Base-by-base conservation (phyloP, 2,329 filamentous ascomycete genomes). In the Tolypocladium tropicale region DNA sequence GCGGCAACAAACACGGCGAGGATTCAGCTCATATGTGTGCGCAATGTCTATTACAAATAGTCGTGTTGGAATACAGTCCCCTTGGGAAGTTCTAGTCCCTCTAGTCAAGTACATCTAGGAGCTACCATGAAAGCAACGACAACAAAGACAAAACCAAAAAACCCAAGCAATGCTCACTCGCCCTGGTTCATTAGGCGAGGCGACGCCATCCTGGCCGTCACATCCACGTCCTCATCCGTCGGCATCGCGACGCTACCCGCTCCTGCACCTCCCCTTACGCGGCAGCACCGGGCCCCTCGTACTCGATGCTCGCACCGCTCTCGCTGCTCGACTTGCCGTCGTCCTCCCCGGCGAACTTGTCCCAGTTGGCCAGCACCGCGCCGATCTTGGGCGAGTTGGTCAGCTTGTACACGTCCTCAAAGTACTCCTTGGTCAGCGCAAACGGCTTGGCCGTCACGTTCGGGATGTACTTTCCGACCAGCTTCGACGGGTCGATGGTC, bases 381-480 rank as follows among this genome's bases (percentile, higher is more conserved):
- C 85, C 87, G 68, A 92, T 91, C 73, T 86, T 82, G 62, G 83
- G 83, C 57, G 82, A 85, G 76, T 95, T 96, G 55, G 94, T 99
- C 70, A 99, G 76, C 66, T 85, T 84, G 77, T 97, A 97, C 53
- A 99, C 95, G 69, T 97, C 94, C 81, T 99, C 93, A 75, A 99
- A 99, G 78, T 99, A 99, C 77, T 97, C 94, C 81, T 92, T 95
- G 55, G 91, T 95, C 62, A 99, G 79, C 72, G 91, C 90, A 71
- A 99, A 99, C 18, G 94, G 94, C 75, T 86, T 86, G 57, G 94
- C 94, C 56, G 94, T 99, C 63, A 99, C 95, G 74, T 99, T 99
- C 64, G 94, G 94, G 63, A 99, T 97, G 77, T 99, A 99, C 77
- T 99, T 99, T 67, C 94, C 94, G 63, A 99, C 82, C 67, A 99